A percentile compares a stretch with the other conserved stretches of the same genome.
These are phyloP conservation scores for Fonsecaea pedrosoi DNA, from an alignment of 2,329 filamentous ascomycete species.

Conservation along the genomic window DNA sequence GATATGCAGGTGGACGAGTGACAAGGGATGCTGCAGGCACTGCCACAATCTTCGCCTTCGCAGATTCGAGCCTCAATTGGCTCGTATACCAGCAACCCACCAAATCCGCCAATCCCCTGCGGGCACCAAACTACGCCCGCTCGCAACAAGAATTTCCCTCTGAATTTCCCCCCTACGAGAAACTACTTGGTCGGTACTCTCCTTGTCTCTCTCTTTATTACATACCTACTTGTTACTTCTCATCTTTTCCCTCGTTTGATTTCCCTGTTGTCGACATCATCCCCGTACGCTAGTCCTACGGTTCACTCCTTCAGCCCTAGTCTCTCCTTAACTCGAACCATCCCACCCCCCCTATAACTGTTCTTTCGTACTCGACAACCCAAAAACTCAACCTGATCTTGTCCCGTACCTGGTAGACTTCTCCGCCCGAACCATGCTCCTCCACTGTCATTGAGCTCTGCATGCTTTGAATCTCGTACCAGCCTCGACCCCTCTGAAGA, in stretches of 20 bases:
- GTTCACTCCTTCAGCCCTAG: neutral
- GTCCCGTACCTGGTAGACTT: neutral
- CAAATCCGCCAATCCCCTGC: neutral
- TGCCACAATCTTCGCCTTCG: constrained; percentile 23
- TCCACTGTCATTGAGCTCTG: neutral
- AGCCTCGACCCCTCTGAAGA: neutral
- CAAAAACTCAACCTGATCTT: neutral
- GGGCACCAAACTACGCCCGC: neutral
- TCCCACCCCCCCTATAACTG: neutral
- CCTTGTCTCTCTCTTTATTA: constrained; percentile 1
- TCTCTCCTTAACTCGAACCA: constrained; percentile 5
- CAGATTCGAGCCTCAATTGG: constrained; percentile 8
- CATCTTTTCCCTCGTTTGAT: constrained; percentile 13
- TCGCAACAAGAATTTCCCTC: constrained; percentile 8
- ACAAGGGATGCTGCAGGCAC: constrained; percentile 22
- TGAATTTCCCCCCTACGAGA: too few relatives aligned
- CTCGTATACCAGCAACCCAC: neutral
- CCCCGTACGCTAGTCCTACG: constrained; percentile 8
- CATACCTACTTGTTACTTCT: constrained; percentile 1
- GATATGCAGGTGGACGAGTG: neutral
- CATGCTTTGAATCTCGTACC: constrained; percentile 19
- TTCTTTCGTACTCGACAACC: neutral
- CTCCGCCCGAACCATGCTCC: constrained; percentile 7
- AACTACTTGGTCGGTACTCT: too few relatives aligned
- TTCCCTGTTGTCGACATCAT: constrained; percentile 11